These are phyloP conservation scores for Moniliophthora roreri DNA, from an alignment of 1,284 basidiomycete species.

Conservation along the genomic window DNA sequence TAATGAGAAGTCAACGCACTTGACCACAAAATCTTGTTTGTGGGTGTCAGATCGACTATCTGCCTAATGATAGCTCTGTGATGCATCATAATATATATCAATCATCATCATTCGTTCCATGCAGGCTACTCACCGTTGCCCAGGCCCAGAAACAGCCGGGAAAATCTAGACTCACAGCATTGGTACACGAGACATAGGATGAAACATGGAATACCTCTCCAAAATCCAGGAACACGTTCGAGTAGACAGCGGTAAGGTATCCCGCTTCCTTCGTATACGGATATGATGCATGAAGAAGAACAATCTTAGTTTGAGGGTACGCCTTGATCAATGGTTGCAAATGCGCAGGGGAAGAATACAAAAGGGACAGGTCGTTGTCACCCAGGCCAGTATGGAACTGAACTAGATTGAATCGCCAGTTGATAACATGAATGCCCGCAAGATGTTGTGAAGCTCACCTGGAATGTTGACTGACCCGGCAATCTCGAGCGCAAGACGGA, in stretches of 20 bases:
- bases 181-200: background rate
- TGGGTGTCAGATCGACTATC: slow-evolving; percentile 68
- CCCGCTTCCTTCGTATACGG: slow-evolving; percentile 75
- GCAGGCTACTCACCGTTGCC: slow-evolving; percentile 42
- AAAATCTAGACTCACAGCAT: slow-evolving; percentile 46
- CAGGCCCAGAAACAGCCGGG: slow-evolving; percentile 60
- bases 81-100: no score
- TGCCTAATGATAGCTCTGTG: slow-evolving; percentile 47
- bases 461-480: slow-evolving; percentile 55
- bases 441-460: slow-evolving; percentile 35
- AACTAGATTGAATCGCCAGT: slow-evolving; percentile 38
- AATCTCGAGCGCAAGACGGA: slow-evolving; percentile 52
- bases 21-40: slow-evolving; percentile 78
- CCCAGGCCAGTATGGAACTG: slow-evolving; percentile 83
- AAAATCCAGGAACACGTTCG: slow-evolving; percentile 76
- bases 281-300: slow-evolving; percentile 73
- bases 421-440: background rate
- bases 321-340: slow-evolving; percentile 68
- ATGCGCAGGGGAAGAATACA: slow-evolving; percentile 58
- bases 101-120: background rate
- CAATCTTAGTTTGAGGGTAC: slow-evolving; percentile 56
- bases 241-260: slow-evolving; percentile 67
- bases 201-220: slow-evolving; percentile 48
- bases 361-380: slow-evolving; percentile 66
- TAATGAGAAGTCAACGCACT: slow-evolving; percentile 43